Conservation (phyloP, 768 basidiomycete species). For the Auricularia heimuer region DNA sequence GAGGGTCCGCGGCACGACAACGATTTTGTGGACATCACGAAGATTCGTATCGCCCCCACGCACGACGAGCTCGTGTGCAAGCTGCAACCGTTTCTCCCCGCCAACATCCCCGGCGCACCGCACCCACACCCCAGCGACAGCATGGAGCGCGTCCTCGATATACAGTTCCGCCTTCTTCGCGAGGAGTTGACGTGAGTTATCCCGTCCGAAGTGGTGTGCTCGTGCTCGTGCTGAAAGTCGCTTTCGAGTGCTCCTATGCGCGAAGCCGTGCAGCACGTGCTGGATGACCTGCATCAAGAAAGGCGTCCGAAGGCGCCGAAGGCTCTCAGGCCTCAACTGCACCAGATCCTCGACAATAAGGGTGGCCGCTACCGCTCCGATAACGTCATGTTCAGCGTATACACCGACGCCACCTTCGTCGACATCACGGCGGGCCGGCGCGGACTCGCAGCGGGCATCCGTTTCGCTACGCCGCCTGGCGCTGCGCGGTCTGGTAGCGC, state of each 20-base stretch:
- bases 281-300: slow-evolving; percentile 30
- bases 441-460: slow-evolving; percentile 39
- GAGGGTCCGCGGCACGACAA: slow-evolving; percentile 61
- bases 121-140: slow-evolving; percentile 47
- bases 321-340: slow-evolving; percentile 27
- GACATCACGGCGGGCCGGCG: slow-evolving; percentile 39
- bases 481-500: slow-evolving; percentile 34
- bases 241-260: slow-evolving; percentile 37
- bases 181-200: slow-evolving; percentile 55
- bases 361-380: slow-evolving; percentile 57
- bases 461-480: slow-evolving; percentile 46
- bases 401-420: slow-evolving; percentile 42
- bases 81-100: slow-evolving; percentile 48
- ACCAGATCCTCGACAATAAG: slow-evolving; percentile 34
- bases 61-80: slow-evolving; percentile 48
- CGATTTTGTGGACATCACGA: slow-evolving; percentile 42
- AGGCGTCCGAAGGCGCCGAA: neutral
- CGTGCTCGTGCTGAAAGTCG: too few species aligned
- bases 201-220: too few species aligned
- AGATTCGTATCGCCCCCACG: slow-evolving; percentile 64
- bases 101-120: slow-evolving; percentile 47
- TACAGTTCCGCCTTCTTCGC: slow-evolving; percentile 64
- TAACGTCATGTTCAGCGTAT: slow-evolving; percentile 51
- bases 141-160: slow-evolving; percentile 60
- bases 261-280: slow-evolving; percentile 37